These are phyloP conservation scores for Cryptococcus sp. DNA, from an alignment of 1,284 basidiomycete genomes.

Conservation along the genomic window DNA sequence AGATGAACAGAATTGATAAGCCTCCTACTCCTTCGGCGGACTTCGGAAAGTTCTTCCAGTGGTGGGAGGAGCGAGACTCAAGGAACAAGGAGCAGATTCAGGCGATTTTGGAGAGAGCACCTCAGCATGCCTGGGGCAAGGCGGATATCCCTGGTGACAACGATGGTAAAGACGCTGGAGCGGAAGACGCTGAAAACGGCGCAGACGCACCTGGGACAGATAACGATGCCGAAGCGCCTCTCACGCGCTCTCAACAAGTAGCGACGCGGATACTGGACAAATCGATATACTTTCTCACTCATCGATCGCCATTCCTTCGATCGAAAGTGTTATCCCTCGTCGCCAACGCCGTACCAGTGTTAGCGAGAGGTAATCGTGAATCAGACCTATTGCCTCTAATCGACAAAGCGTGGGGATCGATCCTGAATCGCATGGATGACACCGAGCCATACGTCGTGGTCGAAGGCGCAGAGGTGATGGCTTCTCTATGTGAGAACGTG, in stretches of 20 bases:
- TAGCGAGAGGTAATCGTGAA: constrained; percentile 60
- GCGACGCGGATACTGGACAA: constrained; percentile 81
- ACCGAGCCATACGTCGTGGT: constrained; percentile 72
- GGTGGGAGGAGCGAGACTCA: constrained; percentile 63
- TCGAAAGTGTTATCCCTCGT: constrained; percentile 75
- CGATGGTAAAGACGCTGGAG: constrained; percentile 28
- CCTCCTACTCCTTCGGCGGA: constrained; percentile 44
- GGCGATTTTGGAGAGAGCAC: constrained; percentile 64
- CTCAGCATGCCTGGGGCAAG: constrained; percentile 54
- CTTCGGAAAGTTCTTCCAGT: constrained; percentile 61
- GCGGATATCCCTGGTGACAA: constrained; percentile 33
- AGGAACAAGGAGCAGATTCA: constrained; percentile 44
- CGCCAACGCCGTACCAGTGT: constrained; percentile 68
- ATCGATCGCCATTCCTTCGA: constrained; percentile 77
- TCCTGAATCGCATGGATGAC: constrained; percentile 77
- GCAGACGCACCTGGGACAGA: constrained; percentile 50
- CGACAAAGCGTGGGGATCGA: constrained; percentile 83
- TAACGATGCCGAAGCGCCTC: constrained; percentile 56
- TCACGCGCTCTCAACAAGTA: constrained; percentile 70
- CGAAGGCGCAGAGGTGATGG: constrained; percentile 70
- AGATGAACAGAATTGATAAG: constrained; percentile 50
- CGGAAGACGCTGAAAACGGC: constrained; percentile 23
- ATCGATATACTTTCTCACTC: constrained; percentile 85
- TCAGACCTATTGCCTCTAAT: constrained; percentile 76
- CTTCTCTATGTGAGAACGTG: constrained; percentile 65